A percentile compares a stretch with the other conserved stretches of the same genome.
Evolutionary conservation across 306 rosid genomes (phyloP).

Genomic region (Fagus sylvatica): DNA sequence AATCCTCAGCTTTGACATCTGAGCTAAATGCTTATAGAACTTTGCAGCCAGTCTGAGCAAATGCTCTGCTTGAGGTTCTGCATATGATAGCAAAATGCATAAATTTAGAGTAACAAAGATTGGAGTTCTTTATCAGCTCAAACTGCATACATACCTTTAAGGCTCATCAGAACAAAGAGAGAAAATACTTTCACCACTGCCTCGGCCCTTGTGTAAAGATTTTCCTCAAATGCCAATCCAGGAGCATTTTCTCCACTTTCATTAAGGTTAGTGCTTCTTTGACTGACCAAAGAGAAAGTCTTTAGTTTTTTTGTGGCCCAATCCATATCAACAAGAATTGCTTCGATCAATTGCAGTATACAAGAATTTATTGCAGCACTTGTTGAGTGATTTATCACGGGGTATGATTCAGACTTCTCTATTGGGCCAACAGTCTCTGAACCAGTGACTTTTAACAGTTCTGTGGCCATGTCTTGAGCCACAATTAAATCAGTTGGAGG

Average conservation of each 20-base stretch:
- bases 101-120: neutral
- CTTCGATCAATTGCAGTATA: constrained; percentile 35
- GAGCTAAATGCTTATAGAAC: constrained; percentile 45
- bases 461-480: constrained; percentile 32
- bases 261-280: constrained; percentile 17
- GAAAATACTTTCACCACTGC: constrained; percentile 39
- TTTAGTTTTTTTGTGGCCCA: constrained; percentile 41
- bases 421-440: constrained; percentile 24
- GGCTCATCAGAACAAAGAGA: constrained; percentile 35
- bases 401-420: constrained; percentile 33
- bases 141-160: constrained; percentile 30
- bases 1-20: constrained; percentile 41
- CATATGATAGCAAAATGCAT: neutral
- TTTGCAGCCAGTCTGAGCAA: constrained; percentile 35
- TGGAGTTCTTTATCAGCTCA: neutral
- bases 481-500: constrained; percentile 38
- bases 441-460: constrained; percentile 38
- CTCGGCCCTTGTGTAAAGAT: constrained; percentile 35
- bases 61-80: constrained; percentile 42
- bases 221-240: constrained; percentile 38
- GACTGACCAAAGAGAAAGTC: constrained; percentile 10
- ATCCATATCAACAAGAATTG: constrained; percentile 33
- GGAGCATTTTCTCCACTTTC: constrained; percentile 21
- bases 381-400: constrained; percentile 32
- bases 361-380: constrained; percentile 16